Conservation (phyloP, 75 land plant genomes). For the Pinus taeda region DNA sequence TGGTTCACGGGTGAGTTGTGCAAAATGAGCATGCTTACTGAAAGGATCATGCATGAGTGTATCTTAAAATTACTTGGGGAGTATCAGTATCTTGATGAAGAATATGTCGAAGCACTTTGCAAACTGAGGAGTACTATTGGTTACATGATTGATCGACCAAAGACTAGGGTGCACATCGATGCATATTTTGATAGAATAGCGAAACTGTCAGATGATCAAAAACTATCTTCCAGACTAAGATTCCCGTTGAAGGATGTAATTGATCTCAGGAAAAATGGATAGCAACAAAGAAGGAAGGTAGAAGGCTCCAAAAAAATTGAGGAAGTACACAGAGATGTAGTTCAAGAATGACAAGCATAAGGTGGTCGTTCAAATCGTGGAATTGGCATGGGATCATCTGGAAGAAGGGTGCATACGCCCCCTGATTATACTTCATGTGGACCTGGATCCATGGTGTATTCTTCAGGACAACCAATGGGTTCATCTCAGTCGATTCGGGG, state of each 20-base stretch:
- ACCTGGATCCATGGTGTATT: constrained; percentile 36
- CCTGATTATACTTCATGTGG: constrained; percentile 63
- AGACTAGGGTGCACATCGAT: constrained; percentile 83
- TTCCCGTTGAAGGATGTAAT: constrained; percentile 54
- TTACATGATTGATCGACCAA: constrained; percentile 81
- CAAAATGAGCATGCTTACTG: constrained; percentile 95
- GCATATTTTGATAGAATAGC: constrained; percentile 72
- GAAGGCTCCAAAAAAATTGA: constrained; percentile 94
- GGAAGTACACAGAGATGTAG: constrained; percentile 46
- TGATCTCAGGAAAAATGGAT: no score
- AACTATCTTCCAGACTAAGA: constrained; percentile 78
- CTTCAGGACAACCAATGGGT: constrained; percentile 32
- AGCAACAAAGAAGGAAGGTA: constrained; percentile 90
- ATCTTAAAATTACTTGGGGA: constrained; percentile 77
- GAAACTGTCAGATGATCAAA: constrained; percentile 52
- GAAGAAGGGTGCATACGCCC: constrained; percentile 38
- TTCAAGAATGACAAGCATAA: no score
- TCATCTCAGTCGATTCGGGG: constrained; percentile 30
- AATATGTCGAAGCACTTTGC: constrained; percentile 94
- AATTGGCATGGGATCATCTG: constrained; percentile 6
- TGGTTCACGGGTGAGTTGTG: constrained; percentile 90
- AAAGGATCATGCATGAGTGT: constrained; percentile 97
- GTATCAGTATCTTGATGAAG: constrained; percentile 75
- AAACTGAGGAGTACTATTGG: constrained; percentile 97
- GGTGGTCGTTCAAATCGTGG: no score